Percentiles rank a stretch among this genome's conserved stretches.
These are phyloP conservation scores for Naumovozyma baii DNA, from an alignment of 805 yeast genomes.

Conservation along the genomic window DNA sequence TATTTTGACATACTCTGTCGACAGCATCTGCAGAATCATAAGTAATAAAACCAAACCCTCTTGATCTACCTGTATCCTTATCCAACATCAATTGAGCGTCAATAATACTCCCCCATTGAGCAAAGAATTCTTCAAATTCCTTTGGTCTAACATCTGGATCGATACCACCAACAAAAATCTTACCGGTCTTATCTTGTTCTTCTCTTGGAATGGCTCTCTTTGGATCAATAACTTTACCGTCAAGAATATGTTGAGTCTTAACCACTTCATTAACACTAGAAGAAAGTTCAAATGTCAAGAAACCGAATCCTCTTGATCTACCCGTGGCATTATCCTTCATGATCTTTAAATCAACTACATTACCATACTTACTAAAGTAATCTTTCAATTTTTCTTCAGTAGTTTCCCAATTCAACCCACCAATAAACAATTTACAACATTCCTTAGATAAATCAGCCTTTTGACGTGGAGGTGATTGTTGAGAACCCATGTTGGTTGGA, in stretches of 20 bases:
- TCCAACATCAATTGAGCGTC: slow-evolving; percentile 97
- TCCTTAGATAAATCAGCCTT: slow-evolving; percentile 54
- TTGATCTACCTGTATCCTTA: slow-evolving; percentile 90
- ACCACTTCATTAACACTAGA: slow-evolving; percentile 78
- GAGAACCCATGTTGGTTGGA: background rate
- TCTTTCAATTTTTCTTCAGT: slow-evolving; percentile 76
- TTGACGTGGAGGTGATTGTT: background rate
- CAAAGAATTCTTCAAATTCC: slow-evolving; percentile 79
- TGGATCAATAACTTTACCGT: slow-evolving; percentile 95
- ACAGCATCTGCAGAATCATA: slow-evolving; percentile 93
- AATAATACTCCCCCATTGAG: slow-evolving; percentile 80
- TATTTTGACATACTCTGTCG: slow-evolving; percentile 74
- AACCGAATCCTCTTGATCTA: slow-evolving; percentile 90
- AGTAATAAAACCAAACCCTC: slow-evolving; percentile 96
- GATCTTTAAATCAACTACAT: slow-evolving; percentile 75
- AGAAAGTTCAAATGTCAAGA: slow-evolving; percentile 77
- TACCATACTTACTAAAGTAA: slow-evolving; percentile 83
- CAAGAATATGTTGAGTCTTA: slow-evolving; percentile 76
- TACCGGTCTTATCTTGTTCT: slow-evolving; percentile 94
- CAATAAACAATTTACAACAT: slow-evolving; percentile 87
- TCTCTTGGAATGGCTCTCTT: slow-evolving; percentile 95
- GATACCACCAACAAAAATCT: slow-evolving; percentile 94
- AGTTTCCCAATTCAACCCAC: slow-evolving; percentile 97
- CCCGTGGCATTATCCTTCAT: slow-evolving; percentile 88
- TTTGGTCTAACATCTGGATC: slow-evolving; percentile 87